phyloP scores from a whole-genome alignment of 2,329 filamentous ascomycete species.

The Albophoma yamanashiensis region DNA sequence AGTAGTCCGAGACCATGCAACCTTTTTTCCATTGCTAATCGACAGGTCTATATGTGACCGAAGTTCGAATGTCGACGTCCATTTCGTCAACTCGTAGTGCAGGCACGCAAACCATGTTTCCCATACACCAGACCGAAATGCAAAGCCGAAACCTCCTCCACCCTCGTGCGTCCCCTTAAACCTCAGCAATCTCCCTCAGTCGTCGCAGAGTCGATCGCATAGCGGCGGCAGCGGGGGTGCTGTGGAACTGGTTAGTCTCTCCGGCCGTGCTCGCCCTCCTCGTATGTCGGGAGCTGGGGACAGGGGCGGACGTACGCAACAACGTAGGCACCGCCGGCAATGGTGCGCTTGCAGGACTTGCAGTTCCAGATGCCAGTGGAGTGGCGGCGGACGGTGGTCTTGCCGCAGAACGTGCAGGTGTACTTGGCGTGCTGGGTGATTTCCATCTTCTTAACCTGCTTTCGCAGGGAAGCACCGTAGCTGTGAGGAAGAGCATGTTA shows the following conservation, averaged over 20 bases:
- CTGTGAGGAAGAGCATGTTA: constrained; percentile 29
- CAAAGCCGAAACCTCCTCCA: constrained; percentile 26
- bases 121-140: constrained; percentile 36
- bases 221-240: constrained; percentile 84
- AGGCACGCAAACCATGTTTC: constrained; percentile 32
- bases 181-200: constrained; percentile 95
- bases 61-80: constrained; percentile 29
- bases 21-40: constrained; percentile 31
- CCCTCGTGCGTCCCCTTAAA: constrained; percentile 43
- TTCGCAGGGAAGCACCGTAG: constrained; percentile 98
- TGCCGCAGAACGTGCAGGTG: constrained; percentile 97
- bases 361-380: constrained; percentile 96
- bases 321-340: constrained; percentile 69
- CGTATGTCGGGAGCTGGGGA: not conserved
- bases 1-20: constrained; percentile 22
- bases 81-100: constrained; percentile 30
- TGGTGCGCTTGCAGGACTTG: constrained; percentile 85
- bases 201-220: constrained; percentile 94
- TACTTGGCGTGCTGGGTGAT: constrained; percentile 97
- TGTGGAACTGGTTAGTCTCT: constrained; percentile 25
- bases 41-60: constrained; percentile 28
- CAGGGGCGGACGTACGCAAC: constrained; percentile 67
- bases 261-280: not conserved
- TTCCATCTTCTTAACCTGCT: constrained; percentile 98
- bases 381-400: constrained; percentile 84